A percentile compares a stretch with the other conserved stretches of the same genome.
These are phyloP conservation scores for Gillenia trifoliata DNA, from an alignment of 306 rosid genomes.

Conservation along the genomic window DNA sequence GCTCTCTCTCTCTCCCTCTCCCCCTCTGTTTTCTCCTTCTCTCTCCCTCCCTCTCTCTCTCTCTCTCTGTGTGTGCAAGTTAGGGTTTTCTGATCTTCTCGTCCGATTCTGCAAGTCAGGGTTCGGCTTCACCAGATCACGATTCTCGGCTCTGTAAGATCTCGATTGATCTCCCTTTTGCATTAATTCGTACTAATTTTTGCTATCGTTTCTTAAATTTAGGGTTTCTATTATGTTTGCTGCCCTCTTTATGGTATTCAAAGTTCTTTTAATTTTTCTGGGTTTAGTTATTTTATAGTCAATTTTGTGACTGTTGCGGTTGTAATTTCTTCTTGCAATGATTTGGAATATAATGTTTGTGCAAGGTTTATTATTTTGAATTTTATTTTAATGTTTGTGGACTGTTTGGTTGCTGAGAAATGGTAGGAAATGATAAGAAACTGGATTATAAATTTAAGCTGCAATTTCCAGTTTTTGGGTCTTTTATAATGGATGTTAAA, in stretches of 20 bases:
- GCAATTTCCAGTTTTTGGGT: background rate
- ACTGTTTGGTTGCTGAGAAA: background rate
- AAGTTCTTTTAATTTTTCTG: background rate
- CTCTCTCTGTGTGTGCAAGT: constrained; percentile 2
- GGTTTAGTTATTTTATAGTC: background rate
- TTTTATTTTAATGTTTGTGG: background rate
- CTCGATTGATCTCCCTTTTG: constrained; percentile 20
- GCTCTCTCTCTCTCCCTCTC: constrained; percentile 17
- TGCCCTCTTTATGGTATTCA: background rate
- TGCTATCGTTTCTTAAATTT: background rate
- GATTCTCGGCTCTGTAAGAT: constrained; percentile 50
- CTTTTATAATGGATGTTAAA: background rate
- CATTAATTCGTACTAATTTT: constrained; percentile 7
- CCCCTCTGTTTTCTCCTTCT: background rate
- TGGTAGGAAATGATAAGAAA: background rate
- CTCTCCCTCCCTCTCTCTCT: background rate
- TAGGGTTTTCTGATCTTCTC: constrained; percentile 59
- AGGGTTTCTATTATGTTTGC: constrained; percentile 6
- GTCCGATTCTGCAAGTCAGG: background rate
- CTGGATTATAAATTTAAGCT: background rate
- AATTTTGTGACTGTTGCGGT: background rate
- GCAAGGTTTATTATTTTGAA: background rate
- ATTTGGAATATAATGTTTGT: background rate
- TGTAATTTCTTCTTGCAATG: background rate
- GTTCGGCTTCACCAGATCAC: constrained; percentile 44